Evolutionary conservation across 2,329 filamentous ascomycete genomes (phyloP), one percentile per base, ranked within the genome.

Genomic region (Xylaria sp.): DNA sequence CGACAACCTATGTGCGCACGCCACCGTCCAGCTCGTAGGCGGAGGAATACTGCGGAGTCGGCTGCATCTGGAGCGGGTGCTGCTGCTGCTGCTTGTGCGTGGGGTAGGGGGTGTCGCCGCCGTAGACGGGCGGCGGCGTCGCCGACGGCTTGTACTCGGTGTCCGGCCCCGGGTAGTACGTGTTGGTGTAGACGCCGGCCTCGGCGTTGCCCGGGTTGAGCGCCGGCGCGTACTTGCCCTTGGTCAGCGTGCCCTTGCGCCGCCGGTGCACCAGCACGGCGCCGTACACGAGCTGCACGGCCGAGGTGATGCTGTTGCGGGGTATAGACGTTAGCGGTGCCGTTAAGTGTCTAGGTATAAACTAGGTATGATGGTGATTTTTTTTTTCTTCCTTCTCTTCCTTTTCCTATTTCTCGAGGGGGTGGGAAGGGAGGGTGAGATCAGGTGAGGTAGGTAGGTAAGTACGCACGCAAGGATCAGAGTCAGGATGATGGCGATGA

Each of bases 251-350:
- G 39, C 63, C 64, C 11, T 47, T 51, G 45, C 64, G 63, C 51
- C 62, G 62, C 49, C 52, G 56, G 54, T 67, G 61, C 26, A 67
- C 53, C 41, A 67, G 52, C 2, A 53, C 54, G 6, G 63, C 57
- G 20, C 62, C 63, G 48, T 65, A 60, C 50, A 58, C 43, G 42
- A 67, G 62, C 48, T 67, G 64, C 7, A 54, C 7, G 7, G 61
- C 2, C 39, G 59, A 60, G 9, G 62, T 63, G 39, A 41, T 48
- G 19, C 64, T 66, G 26, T 52, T 42, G 42, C 6, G 18, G 11
- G 21, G 9, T 17, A 24, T 16, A 13, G 3, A 34, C 4, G 4
- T 6, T 34, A 7, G 29, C 29, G 3, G 11, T 13, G 5, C 9
- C 29, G 29, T 34, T 34, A 7, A 4, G 11, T 24, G 7, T 19